Base-by-base conservation (phyloP, 257 asterid genomes). In the Asclepias syriaca region DNA sequence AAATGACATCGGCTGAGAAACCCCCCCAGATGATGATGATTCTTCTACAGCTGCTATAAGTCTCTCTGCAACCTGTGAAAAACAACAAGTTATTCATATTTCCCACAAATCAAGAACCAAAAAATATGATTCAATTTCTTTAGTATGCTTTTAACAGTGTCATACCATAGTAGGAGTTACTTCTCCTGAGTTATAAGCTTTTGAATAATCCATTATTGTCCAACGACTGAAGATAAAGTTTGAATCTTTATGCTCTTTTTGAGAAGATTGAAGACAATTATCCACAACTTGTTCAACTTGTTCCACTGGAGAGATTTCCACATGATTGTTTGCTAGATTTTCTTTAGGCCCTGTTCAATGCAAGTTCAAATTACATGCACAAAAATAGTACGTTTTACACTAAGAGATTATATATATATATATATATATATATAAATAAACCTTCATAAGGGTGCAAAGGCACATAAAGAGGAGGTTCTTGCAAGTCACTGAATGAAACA, bases 401-500 rank as follows among this genome's bases (percentile, higher is more conserved):
- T 29, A 29, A 34, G 39, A 34, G 6, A 34, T 34, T 34, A 34
- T 34, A 63, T 16, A 63, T 29, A 29, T 29, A 29, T 29, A 29
- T 29, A 29, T 29, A 29, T 29, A 29, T 29, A 29, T 29, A 29
- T 34, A 34, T 34, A 63, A 13, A 66, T 19, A n/a, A 15, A 90
- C 97, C 97, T 82, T 87, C 79, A 75, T 80, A 79, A 53, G 89
- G 86, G 80, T 89, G 96, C 72, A 79, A 51, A 55, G 98, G 98
- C 77, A 83, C 94, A 78, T 80, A 90, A 9, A 90, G 90, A 18
- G 98, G 98, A 13, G 85, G 45, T 70, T 93, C 98, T 80, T 85
- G 83, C 69, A 93, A 69, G 72, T 93, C 93, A 2, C 88, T 93
- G 81, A 71, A 85, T 65, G 97, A 85, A 69, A 93, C 93, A 21